A percentile compares a stretch with the other conserved stretches of the same genome.
phyloP scores from a whole-genome alignment of 345 rosid genomes.

The Sonneratia caseolaris region DNA sequence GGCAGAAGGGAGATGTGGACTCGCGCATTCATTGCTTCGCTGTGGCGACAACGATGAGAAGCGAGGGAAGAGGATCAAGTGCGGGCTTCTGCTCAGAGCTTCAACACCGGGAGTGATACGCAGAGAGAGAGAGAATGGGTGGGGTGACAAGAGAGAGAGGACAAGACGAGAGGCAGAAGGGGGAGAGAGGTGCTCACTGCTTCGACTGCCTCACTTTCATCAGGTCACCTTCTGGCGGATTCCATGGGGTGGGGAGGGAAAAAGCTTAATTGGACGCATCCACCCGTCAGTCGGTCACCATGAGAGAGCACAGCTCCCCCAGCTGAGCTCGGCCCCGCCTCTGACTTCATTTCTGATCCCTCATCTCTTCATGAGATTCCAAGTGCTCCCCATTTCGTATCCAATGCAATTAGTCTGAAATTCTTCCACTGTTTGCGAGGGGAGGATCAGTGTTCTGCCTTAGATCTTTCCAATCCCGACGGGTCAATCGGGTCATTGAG shows the following conservation, averaged over 20 bases:
- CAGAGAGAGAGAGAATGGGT: not conserved
- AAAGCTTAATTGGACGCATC: not conserved
- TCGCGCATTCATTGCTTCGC: too few relatives aligned
- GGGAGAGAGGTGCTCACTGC: not conserved
- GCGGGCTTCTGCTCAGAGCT: not conserved
- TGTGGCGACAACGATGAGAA: not conserved
- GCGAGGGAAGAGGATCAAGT: too few relatives aligned
- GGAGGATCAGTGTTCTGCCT: too few relatives aligned
- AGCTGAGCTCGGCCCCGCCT: not conserved
- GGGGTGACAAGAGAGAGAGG: too few relatives aligned
- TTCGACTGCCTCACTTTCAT: not conserved
- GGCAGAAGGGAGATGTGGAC: too few relatives aligned
- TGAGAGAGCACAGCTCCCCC: not conserved
- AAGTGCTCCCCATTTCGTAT: too few relatives aligned
- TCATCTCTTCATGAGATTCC: too few relatives aligned
- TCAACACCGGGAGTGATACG: not conserved
- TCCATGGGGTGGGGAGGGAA: not conserved
- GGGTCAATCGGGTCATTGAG: too few relatives aligned
- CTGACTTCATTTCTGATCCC: not conserved
- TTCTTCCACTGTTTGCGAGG: too few relatives aligned
- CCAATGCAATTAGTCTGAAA: too few relatives aligned
- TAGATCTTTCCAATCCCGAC: too few relatives aligned
- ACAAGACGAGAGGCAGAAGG: not conserved
- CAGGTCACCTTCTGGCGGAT: conserved; percentile 11
- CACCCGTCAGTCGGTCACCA: not conserved